Evolutionary conservation across 2,329 filamentous ascomycete species (phyloP).

Genomic region (Pseudomassariella vexata): DNA sequence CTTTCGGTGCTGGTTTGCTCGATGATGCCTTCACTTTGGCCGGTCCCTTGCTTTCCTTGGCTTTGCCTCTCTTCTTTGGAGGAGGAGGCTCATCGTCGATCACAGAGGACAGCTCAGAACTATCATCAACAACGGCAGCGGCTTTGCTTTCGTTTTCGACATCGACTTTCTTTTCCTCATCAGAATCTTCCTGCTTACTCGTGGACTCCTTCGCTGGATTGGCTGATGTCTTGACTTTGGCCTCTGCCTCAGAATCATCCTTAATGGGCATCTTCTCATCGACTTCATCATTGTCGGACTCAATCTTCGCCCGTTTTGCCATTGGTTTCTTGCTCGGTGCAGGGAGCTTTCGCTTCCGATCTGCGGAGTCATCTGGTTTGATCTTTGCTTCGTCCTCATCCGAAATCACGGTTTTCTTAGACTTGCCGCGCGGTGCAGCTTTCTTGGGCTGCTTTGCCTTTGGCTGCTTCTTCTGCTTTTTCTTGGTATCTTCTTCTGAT

Average conservation of each 20-base stretch:
- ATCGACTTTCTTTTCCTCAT: slow-evolving; percentile 24
- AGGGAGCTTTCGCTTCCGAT: slow-evolving; percentile 19
- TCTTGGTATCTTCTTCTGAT: slow-evolving; percentile 13
- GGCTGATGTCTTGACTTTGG: slow-evolving; percentile 1
- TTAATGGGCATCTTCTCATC: slow-evolving; percentile 9
- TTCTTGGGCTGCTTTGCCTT: slow-evolving; percentile 21
- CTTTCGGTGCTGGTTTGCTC: slow-evolving; percentile 22
- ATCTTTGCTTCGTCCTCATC: slow-evolving; percentile 24
- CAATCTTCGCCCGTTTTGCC: slow-evolving; percentile 16
- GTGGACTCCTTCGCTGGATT: neutral
- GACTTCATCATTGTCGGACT: slow-evolving; percentile 17
- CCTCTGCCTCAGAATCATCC: slow-evolving; percentile 6
- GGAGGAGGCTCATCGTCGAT: slow-evolving; percentile 61
- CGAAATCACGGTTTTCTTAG: slow-evolving; percentile 20
- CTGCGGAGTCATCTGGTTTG: slow-evolving; percentile 9
- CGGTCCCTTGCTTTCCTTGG: slow-evolving; percentile 29
- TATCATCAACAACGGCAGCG: slow-evolving; percentile 16
- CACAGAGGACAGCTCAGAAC: slow-evolving; percentile 62
- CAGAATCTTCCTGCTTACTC: neutral
- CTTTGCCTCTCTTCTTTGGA: slow-evolving; percentile 36
- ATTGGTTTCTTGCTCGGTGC: slow-evolving; percentile 12
- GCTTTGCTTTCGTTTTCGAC: slow-evolving; percentile 13
- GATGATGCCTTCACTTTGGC: slow-evolving; percentile 35
- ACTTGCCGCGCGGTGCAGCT: slow-evolving; percentile 16
- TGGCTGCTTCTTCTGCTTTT: slow-evolving; percentile 8